Base-by-base conservation (phyloP, 305 asterid genomes). In the Fraxinus platypoda region DNA sequence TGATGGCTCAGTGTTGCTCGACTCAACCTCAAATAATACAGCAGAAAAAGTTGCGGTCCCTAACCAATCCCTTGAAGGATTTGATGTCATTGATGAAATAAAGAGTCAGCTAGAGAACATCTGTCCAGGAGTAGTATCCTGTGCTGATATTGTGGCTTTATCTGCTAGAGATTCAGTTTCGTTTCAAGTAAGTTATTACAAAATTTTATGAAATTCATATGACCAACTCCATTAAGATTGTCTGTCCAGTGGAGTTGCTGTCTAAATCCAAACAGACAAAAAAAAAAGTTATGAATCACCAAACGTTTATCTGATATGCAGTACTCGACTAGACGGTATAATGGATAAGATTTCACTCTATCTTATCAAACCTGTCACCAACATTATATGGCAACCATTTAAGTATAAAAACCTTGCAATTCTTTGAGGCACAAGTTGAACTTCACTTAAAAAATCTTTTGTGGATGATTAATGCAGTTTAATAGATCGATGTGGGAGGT, bases 91-190 rank as follows among this genome's bases (percentile, higher is more conserved):
- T 9, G 87, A 90, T 3, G 88, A 78, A 31, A 83, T 90, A 59
- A 90, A 88, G 78, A 74, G 66, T n/a, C 72, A 81, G 41, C 70
- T 88, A n/a, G 92, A 90, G 76, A 72, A 80, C 7, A 34, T 26
- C 1, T 88, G 90, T 49, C 90, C 89, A 1, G 76, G 83, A 13
- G 52, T 17, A 1, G 91, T 90, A 25, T 90, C 93, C 3, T 90
- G 93, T 76, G 90, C 91, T 6, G 91, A 90, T 34, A 83, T 88
- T 57, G 15, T 90, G 3, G 86, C 90, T 11, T 79, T 90, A 74
- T 83, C 84, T 23, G 77, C 91, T 2, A 75, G 91, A 62, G 93
- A 90, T 46, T 80, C 85, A 0, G 88, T 87, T 71, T 82, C 88
- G 2, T 21, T 82, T 35, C 52, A 31, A 17, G 85, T 78, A 78